Conservation (phyloP, 2,329 filamentous ascomycete genomes). For the Epichloe amarillans region DNA sequence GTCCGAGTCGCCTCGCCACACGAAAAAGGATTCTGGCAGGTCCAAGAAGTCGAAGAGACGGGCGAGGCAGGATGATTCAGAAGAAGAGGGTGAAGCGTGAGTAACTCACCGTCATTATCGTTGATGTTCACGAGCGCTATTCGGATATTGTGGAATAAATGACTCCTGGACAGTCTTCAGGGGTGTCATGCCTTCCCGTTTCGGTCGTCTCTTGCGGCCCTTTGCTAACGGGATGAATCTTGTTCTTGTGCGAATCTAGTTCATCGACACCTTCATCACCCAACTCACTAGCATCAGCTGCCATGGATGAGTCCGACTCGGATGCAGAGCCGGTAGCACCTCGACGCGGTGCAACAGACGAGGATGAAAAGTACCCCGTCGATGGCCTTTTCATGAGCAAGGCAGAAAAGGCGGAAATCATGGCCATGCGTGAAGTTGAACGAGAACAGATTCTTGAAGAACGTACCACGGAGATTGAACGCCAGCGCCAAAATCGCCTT, state of each 20-base stretch:
- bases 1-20: conserved; percentile 37
- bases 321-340: conserved; percentile 30
- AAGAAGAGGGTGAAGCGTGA: conserved; percentile 51
- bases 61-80: conserved; percentile 26
- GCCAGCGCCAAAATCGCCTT: conserved; percentile 67
- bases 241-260: conserved; percentile 26
- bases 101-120: conserved; percentile 9
- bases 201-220: neutral
- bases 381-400: conserved; percentile 73
- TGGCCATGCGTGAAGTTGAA: conserved; percentile 78
- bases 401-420: conserved; percentile 64
- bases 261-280: conserved; percentile 58
- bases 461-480: conserved; percentile 70
- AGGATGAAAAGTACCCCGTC: conserved; percentile 63
- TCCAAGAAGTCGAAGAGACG: conserved; percentile 37
- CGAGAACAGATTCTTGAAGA: conserved; percentile 84
- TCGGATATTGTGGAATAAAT: neutral
- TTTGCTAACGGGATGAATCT: conserved; percentile 5
- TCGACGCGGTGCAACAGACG: conserved; percentile 29
- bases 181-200: neutral
- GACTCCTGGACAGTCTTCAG: neutral
- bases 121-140: neutral
- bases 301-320: conserved; percentile 82
- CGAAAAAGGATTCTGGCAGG: conserved; percentile 19
- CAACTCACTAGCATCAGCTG: conserved; percentile 65